Percentiles rank a stretch among this genome's conserved stretches.
Conservation (phyloP, 2,329 filamentous ascomycete genomes). For the Phaeosphaeriaceae sp. region DNA sequence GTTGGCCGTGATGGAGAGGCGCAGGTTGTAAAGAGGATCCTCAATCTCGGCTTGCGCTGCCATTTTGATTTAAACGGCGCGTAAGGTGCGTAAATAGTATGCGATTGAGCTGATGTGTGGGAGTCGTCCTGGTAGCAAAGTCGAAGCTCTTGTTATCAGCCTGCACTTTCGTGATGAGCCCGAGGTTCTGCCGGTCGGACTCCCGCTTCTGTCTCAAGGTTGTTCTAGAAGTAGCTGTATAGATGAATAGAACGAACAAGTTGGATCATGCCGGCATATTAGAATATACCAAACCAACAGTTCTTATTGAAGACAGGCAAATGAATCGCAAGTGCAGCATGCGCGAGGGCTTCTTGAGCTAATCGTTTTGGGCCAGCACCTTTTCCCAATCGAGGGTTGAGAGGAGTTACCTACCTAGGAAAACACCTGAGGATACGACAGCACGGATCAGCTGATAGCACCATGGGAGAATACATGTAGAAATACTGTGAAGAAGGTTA, state of each 20-base stretch:
- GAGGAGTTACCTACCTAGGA: too few relatives aligned
- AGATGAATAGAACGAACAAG: background rate
- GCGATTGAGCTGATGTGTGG: slow-evolving; percentile 4
- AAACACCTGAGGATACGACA: slow-evolving; percentile 20
- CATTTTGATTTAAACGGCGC: slow-evolving; percentile 21
- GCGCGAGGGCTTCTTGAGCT: too few relatives aligned
- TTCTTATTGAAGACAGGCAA: too few relatives aligned
- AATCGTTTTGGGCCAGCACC: too few relatives aligned
- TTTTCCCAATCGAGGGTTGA: slow-evolving; percentile 3
- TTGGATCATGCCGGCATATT: too few relatives aligned
- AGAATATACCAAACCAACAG: too few relatives aligned
- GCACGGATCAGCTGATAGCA: slow-evolving; percentile 13
- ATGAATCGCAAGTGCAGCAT: too few relatives aligned
- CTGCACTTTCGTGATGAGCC: slow-evolving; percentile 14
- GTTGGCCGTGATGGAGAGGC: slow-evolving; percentile 77
- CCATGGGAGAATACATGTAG: slow-evolving; percentile 23
- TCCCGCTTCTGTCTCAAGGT: background rate
- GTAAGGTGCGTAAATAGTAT: slow-evolving; percentile 15
- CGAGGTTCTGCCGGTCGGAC: slow-evolving; percentile 18
- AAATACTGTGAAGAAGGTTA: slow-evolving; percentile 26
- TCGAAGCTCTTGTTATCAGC: slow-evolving; percentile 9
- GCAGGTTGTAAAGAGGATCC: slow-evolving; percentile 83
- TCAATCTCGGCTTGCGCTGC: slow-evolving; percentile 42
- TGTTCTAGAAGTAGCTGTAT: too few relatives aligned
- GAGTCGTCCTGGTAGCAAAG: slow-evolving; percentile 6